These are phyloP conservation scores for Aegilops speltoides DNA, from an alignment of 176 grass and related monocot species.

Conservation along the genomic window DNA sequence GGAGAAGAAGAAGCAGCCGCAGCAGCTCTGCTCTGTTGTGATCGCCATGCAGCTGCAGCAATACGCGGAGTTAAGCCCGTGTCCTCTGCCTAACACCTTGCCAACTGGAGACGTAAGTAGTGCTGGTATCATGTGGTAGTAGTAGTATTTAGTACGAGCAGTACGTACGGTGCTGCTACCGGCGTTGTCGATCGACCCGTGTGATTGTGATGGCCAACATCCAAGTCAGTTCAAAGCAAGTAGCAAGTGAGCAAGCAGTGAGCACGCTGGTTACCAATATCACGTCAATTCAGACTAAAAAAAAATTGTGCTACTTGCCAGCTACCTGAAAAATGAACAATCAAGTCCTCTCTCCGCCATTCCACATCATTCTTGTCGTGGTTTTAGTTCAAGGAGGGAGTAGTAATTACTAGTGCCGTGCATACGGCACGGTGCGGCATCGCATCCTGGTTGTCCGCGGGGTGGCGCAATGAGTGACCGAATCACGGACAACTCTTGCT, in stretches of 20 bases:
- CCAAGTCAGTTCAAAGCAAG: too few relatives aligned
- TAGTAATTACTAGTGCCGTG: too few relatives aligned
- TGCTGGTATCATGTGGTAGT: not conserved
- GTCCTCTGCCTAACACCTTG: conserved; percentile 23
- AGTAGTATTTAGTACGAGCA: not conserved
- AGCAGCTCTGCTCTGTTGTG: conserved; percentile 7
- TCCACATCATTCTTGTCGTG: too few relatives aligned
- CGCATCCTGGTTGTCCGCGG: not conserved
- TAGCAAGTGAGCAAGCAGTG: too few relatives aligned
- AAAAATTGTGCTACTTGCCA: too few relatives aligned
- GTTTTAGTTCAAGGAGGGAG: too few relatives aligned
- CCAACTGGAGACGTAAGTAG: conserved; percentile 20
- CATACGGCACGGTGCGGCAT: not conserved
- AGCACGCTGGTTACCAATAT: too few relatives aligned
- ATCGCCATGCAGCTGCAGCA: conserved; percentile 11
- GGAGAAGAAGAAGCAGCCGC: not conserved
- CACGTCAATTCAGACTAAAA: too few relatives aligned
- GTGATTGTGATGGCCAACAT: too few relatives aligned
- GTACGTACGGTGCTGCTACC: not conserved
- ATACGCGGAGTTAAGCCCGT: conserved; percentile 25
- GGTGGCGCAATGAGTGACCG: conserved; percentile 13
- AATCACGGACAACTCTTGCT: conserved; percentile 18
- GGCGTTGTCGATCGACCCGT: not conserved
- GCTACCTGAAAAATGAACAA: not conserved
- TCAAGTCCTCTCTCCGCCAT: too few relatives aligned